A percentile compares a stretch with the other conserved stretches of the same genome.
These are phyloP conservation scores for Blastobotrys robertii DNA, from an alignment of 805 yeast species.

Conservation along the genomic window DNA sequence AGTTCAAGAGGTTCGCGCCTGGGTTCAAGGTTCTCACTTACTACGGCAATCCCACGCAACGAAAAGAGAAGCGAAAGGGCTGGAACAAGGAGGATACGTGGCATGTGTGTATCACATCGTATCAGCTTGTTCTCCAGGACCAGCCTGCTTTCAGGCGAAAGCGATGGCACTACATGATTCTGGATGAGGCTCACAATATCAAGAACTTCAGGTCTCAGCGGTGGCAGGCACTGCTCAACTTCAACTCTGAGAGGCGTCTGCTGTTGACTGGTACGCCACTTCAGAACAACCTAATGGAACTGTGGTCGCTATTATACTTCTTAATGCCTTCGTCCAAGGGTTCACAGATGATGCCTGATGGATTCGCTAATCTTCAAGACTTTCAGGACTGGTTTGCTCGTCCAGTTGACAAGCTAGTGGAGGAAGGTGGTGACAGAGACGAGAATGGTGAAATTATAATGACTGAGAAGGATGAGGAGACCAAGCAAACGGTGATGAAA, in stretches of 20 bases:
- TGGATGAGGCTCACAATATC: slow-evolving; percentile 95
- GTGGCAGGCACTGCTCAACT: slow-evolving; percentile 92
- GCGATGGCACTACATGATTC: slow-evolving; percentile 90
- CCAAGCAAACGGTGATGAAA: slow-evolving; percentile 74
- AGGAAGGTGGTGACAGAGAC: slow-evolving; percentile 55
- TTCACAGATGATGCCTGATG: slow-evolving; percentile 61
- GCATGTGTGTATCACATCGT: slow-evolving; percentile 94
- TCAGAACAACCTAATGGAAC: slow-evolving; percentile 87
- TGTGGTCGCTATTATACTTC: slow-evolving; percentile 92
- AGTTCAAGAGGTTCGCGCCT: slow-evolving; percentile 94
- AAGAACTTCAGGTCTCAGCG: slow-evolving; percentile 93
- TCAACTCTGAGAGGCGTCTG: slow-evolving; percentile 82
- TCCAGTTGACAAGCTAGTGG: slow-evolving; percentile 89
- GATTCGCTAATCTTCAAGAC: slow-evolving; percentile 91
- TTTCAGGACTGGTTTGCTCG: slow-evolving; percentile 98
- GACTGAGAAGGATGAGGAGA: slow-evolving; percentile 49
- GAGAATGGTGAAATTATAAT: slow-evolving; percentile 30
- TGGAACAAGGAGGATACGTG: slow-evolving; percentile 96
- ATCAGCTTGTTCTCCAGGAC: slow-evolving; percentile 95
- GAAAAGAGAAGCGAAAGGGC: slow-evolving; percentile 91
- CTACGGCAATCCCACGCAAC: slow-evolving; percentile 94
- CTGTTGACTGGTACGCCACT: slow-evolving; percentile 94
- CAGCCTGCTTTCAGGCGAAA: slow-evolving; percentile 88
- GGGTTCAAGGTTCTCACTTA: slow-evolving; percentile 93
- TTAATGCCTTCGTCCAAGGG: slow-evolving; percentile 86